Conservation (phyloP, 805 yeast species). For the Yueomyces sp. region DNA sequence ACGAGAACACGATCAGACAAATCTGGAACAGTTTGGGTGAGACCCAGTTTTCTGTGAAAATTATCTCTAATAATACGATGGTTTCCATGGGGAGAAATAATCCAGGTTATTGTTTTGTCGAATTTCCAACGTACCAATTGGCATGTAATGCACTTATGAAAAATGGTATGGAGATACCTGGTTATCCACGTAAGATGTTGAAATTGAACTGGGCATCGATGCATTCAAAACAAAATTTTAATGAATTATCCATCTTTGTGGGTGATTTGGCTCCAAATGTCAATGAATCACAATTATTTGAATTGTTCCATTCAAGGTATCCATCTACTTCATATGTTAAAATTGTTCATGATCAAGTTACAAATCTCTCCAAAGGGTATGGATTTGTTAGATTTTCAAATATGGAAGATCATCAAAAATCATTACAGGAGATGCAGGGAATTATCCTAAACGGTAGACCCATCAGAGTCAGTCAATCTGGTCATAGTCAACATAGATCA, state of each 20-base stretch:
- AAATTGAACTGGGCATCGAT: constrained; percentile 70
- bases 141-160: constrained; percentile 54
- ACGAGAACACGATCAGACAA: constrained; percentile 48
- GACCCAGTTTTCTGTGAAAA: constrained; percentile 41
- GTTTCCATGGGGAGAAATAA: constrained; percentile 26
- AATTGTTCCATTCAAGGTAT: constrained; percentile 53
- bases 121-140: constrained; percentile 45
- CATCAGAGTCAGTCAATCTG: constrained; percentile 60
- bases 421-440: constrained; percentile 76
- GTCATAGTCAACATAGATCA: constrained; percentile 1
- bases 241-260: constrained; percentile 63
- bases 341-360: constrained; percentile 59
- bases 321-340: constrained; percentile 67
- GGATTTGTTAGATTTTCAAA: constrained; percentile 75
- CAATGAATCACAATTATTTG: constrained; percentile 50
- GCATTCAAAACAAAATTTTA: constrained; percentile 4
- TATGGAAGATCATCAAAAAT: constrained; percentile 55
- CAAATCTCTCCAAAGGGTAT: constrained; percentile 68
- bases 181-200: constrained; percentile 36
- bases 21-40: constrained; percentile 69
- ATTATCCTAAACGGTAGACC: constrained; percentile 56
- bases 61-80: constrained; percentile 48
- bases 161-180: constrained; percentile 61
- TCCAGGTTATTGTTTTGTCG: constrained; percentile 74
- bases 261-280: constrained; percentile 73